A percentile compares a stretch with the other conserved stretches of the same genome.
Evolutionary conservation across 108 stramenopile genomes (phyloP).

Genomic region (Cyclostephanos tholiformis): DNA sequence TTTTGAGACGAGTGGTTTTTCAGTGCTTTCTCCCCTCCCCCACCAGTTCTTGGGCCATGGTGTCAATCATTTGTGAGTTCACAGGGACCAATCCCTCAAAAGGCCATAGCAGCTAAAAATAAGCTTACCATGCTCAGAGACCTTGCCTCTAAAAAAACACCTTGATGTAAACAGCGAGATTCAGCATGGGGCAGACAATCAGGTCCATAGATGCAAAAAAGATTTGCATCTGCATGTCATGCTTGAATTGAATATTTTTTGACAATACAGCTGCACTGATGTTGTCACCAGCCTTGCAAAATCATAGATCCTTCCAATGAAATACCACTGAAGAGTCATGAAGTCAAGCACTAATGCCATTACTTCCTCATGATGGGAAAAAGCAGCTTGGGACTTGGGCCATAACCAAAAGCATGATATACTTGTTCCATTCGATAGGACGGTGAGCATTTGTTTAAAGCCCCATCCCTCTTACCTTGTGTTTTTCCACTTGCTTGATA

Average conservation of each 20-base stretch:
- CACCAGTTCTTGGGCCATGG: too few species aligned
- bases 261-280: neutral
- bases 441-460: conserved; percentile 1
- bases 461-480: conserved; percentile 21
- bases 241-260: conserved; percentile 15
- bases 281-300: neutral
- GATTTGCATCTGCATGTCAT: conserved; percentile 14
- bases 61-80: too few species aligned
- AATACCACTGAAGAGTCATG: conserved; percentile 6
- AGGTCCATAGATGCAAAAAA: too few species aligned
- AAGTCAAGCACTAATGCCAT: neutral
- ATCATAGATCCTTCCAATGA: conserved; percentile 4
- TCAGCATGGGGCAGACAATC: conserved; percentile 6
- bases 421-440: conserved; percentile 17
- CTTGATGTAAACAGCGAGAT: conserved; percentile 1
- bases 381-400: neutral
- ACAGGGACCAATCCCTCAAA: too few species aligned
- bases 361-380: neutral
- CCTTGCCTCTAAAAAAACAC: too few species aligned
- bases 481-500: neutral
- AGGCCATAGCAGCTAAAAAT: too few species aligned
- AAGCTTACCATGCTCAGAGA: too few species aligned
- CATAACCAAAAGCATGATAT: neutral
- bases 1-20: too few species aligned
- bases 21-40: too few species aligned